Conservation (phyloP, 2,329 filamentous ascomycete species). For the Pezicula rhizophila region DNA sequence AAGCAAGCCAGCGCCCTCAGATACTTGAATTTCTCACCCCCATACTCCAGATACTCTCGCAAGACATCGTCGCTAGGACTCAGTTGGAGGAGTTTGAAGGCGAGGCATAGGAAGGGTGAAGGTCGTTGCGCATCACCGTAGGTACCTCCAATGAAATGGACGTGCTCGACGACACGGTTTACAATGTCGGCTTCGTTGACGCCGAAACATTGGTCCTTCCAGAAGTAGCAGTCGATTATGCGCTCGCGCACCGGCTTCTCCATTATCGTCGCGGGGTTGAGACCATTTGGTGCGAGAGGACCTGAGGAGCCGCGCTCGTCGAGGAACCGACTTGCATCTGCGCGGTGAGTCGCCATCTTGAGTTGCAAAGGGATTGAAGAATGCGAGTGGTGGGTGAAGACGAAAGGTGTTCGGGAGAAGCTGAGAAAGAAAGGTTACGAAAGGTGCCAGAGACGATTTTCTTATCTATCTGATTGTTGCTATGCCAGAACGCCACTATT, state of each 20-base stretch:
- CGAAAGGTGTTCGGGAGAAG: background rate
- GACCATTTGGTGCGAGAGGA: conserved; percentile 72
- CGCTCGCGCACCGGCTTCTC: conserved; percentile 94
- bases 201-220: conserved; percentile 97
- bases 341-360: conserved; percentile 52
- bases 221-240: conserved; percentile 93
- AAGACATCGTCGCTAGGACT: conserved; percentile 75
- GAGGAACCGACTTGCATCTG: conserved; percentile 76
- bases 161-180: conserved; percentile 78
- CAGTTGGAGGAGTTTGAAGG: conserved; percentile 90
- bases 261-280: conserved; percentile 92
- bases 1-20: conserved; percentile 84
- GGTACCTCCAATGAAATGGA: conserved; percentile 81
- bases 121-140: conserved; percentile 80
- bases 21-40: conserved; percentile 77
- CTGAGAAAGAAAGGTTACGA: too few species aligned
- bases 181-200: conserved; percentile 80
- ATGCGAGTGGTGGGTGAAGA: background rate
- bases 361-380: background rate
- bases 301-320: conserved; percentile 83
- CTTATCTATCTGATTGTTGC: conserved; percentile 37
- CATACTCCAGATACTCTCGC: conserved; percentile 70
- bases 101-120: conserved; percentile 86
- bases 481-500: conserved; percentile 28
- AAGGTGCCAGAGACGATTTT: background rate